Percentiles rank a stretch among this genome's conserved stretches.
These are phyloP conservation scores for Tubosaeta sp. DNA, from an alignment of 768 basidiomycete genomes.

Conservation along the genomic window DNA sequence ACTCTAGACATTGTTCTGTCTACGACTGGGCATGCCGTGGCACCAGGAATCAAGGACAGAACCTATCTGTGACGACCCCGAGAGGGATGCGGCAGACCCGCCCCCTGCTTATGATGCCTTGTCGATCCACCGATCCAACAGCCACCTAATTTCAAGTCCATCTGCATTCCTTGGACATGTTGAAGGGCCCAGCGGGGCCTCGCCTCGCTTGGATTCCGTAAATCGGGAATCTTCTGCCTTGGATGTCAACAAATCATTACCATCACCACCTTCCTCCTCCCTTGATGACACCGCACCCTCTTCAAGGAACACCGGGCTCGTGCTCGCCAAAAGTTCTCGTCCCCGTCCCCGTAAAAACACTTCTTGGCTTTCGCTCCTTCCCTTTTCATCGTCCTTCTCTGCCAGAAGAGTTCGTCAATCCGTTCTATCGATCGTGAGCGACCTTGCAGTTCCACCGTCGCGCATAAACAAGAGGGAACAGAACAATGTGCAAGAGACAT, in stretches of 20 bases:
- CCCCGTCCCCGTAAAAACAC: constrained; percentile 4
- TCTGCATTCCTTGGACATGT: neutral
- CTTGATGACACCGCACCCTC: neutral
- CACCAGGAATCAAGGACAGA: neutral
- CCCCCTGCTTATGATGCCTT: constrained; percentile 17
- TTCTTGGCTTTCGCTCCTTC: constrained; percentile 29
- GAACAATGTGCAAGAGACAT: constrained; percentile 34
- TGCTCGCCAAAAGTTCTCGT: neutral
- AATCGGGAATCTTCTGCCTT: neutral
- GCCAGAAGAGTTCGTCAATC: constrained; percentile 49
- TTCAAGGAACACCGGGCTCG: neutral
- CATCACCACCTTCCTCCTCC: neutral
- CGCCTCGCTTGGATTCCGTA: too few relatives aligned
- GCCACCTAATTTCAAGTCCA: neutral
- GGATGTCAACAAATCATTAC: neutral
- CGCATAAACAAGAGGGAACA: neutral
- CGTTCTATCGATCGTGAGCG: constrained; percentile 47
- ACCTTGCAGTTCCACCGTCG: constrained; percentile 36
- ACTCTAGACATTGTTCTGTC: neutral
- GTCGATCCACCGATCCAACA: neutral
- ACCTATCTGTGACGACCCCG: neutral
- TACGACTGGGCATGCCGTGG: neutral
- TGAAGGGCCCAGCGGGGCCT: neutral
- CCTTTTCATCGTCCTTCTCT: constrained; percentile 25
- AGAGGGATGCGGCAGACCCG: neutral